phyloP scores from a whole-genome alignment of 805 yeast species.

The Starmerella apicola region DNA sequence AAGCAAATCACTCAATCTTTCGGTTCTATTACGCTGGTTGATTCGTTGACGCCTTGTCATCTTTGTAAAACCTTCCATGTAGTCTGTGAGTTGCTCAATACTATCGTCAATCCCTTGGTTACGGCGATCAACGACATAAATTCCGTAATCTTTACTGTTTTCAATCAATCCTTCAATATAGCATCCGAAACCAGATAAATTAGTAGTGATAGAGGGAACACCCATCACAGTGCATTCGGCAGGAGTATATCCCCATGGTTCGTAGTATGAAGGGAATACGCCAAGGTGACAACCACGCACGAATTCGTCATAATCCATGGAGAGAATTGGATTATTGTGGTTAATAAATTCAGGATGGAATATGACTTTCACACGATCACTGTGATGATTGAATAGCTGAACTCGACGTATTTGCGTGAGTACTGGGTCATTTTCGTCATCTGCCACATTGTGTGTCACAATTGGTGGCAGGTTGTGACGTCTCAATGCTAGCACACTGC shows the following conservation, averaged over 20 bases:
- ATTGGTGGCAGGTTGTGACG: conserved; percentile 85
- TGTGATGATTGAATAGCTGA: conserved; percentile 75
- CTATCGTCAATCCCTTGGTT: conserved; percentile 86
- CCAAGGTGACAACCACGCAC: conserved; percentile 97
- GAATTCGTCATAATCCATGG: conserved; percentile 91
- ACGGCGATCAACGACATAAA: conserved; percentile 91
- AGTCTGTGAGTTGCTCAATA: conserved; percentile 75
- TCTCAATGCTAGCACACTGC: conserved; percentile 86
- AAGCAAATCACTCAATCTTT: conserved; percentile 76
- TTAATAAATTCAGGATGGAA: conserved; percentile 97
- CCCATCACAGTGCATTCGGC: conserved; percentile 99
- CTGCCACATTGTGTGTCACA: conserved; percentile 93
- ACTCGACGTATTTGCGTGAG: conserved; percentile 85
- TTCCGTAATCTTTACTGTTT: conserved; percentile 89
- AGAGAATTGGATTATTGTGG: conserved; percentile 85
- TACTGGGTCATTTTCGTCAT: conserved; percentile 83
- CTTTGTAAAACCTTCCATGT: conserved; percentile 77
- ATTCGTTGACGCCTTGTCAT: conserved; percentile 94
- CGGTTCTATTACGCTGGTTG: conserved; percentile 95
- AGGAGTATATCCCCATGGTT: conserved; percentile 99
- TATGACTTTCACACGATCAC: conserved; percentile 85
- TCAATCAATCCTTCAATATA: conserved; percentile 97
- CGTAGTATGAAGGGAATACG: conserved; percentile 95
- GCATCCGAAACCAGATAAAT: conserved; percentile 92
- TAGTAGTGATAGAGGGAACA: conserved; percentile 93